Percentiles rank a stretch among this genome's conserved stretches.
phyloP scores from a whole-genome alignment of 495 filamentous ascomycete genomes.

The Cryomyces antarcticus region DNA sequence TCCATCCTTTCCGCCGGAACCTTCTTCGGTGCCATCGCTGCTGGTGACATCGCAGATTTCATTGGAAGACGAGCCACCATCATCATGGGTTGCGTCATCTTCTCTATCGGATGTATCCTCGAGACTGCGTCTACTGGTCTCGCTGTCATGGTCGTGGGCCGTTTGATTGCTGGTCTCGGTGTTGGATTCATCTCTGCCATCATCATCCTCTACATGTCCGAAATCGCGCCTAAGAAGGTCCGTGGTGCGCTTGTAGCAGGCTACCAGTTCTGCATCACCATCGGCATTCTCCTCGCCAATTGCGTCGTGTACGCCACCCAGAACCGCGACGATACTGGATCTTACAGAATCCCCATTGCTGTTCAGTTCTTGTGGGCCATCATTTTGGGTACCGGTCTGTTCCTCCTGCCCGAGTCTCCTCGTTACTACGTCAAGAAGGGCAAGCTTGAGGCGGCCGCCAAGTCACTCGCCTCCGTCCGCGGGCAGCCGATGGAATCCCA shows the following conservation, averaged over 20 bases:
- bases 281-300: conserved; percentile 47
- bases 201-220: conserved; percentile 51
- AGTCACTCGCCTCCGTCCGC: conserved; percentile 24
- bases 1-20: conserved; percentile 15
- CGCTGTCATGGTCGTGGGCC: conserved; percentile 40
- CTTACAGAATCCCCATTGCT: conserved; percentile 45
- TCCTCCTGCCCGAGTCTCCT: conserved; percentile 29
- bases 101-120: conserved; percentile 38
- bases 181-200: conserved; percentile 53
- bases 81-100: conserved; percentile 37
- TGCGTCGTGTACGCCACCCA: conserved; percentile 49
- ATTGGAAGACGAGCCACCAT: conserved; percentile 19
- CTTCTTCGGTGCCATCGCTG: conserved; percentile 22
- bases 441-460: conserved; percentile 23
- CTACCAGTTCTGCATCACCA: conserved; percentile 49
- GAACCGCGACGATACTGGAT: conserved; percentile 33
- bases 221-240: conserved; percentile 39
- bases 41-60: conserved; percentile 19
- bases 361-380: conserved; percentile 46
- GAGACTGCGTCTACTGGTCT: conserved; percentile 31
- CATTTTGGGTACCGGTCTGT: conserved; percentile 33
- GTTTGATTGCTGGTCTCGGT: conserved; percentile 48
- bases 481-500: conserved; percentile 34
- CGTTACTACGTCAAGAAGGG: conserved; percentile 14
- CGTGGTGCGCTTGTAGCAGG: conserved; percentile 44